Evolutionary conservation across 1,139 yeast genomes (phyloP).

Genomic region (Blastobotrys capitulatus): DNA sequence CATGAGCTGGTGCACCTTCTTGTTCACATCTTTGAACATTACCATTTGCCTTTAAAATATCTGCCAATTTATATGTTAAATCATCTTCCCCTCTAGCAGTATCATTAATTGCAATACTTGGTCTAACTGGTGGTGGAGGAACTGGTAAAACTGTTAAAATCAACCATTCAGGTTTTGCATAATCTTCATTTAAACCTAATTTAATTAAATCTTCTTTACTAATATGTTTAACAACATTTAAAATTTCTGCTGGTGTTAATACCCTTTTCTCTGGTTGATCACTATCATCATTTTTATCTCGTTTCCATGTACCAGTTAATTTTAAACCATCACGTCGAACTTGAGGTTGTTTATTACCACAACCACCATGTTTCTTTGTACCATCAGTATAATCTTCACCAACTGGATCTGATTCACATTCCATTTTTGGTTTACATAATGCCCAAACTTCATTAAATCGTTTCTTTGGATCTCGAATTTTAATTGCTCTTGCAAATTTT

Average conservation of each 20-base stretch:
- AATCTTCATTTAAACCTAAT: slow-evolving; percentile 90
- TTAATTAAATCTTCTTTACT: slow-evolving; percentile 74
- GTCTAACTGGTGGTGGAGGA: slow-evolving; percentile 99
- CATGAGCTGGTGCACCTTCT: slow-evolving; percentile 99
- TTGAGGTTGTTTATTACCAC: slow-evolving; percentile 96
- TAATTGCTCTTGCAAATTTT: slow-evolving; percentile 82
- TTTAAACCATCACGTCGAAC: slow-evolving; percentile 94
- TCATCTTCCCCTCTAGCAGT: slow-evolving; percentile 99
- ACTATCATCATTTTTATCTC: slow-evolving; percentile 73
- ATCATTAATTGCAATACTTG: slow-evolving; percentile 95
- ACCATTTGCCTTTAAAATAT: slow-evolving; percentile 91
- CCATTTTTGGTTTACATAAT: slow-evolving; percentile 83
- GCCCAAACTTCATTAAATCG: slow-evolving; percentile 97
- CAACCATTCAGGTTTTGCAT: slow-evolving; percentile 99
- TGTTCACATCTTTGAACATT: slow-evolving; percentile 94
- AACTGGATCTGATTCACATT: slow-evolving; percentile 84
- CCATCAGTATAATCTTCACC: slow-evolving; percentile 53
- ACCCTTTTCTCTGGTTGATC: slow-evolving; percentile 93
- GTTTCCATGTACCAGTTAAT: slow-evolving; percentile 96
- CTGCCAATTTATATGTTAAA: slow-evolving; percentile 95
- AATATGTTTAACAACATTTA: slow-evolving; percentile 88
- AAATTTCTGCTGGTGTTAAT: slow-evolving; percentile 81
- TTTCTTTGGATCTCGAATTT: slow-evolving; percentile 88
- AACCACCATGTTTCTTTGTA: slow-evolving; percentile 77
- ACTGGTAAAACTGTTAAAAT: slow-evolving; percentile 93